Base-by-base conservation (phyloP, 352 stramenopile species). In the Pythium sp. region DNA sequence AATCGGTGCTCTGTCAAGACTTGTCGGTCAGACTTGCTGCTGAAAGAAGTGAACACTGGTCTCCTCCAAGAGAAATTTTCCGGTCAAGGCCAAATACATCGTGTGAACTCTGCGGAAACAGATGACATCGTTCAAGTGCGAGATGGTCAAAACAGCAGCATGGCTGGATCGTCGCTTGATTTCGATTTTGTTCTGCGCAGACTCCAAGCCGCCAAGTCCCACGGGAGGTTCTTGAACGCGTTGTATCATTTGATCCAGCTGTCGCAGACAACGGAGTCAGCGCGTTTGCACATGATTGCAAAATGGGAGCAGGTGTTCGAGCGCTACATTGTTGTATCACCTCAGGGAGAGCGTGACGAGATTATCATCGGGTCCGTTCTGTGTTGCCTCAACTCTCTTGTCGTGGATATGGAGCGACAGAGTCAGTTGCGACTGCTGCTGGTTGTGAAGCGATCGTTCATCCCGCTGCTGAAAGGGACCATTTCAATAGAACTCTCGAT, bases 211-310 rank as follows among this genome's bases (percentile, higher is more conserved):
- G 84, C 82, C 12, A 72, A 79, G 38, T 90, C 84, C n/a, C 82
- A 90, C 58, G 73, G 73, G 1, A 82, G 75, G 28, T 93, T 86
- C 36, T 54, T 91, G 47, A 90, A 93, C 56, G 81, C 77, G 20
- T 14, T 91, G 4, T 93, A 91, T 54, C 72, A 86, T 49, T 62
- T 87, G 58, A 68, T 84, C 38, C 77, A 76, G 30, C 65, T 84
- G 1, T 80, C 77, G 7, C 43, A 69, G 43, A 73, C 71, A 38
- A 75, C 64, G 36, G 28, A 57, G 49, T 61, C 49, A 38, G 69
- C 70, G 8, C 68, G 81, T 4, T n/a, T 43, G 11, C 71, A 61
- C 5, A 70, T 90, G 43, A 65, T 73, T 9, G 20, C 46, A 1
- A 59, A 74, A 20, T 90, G 81, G 84, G 73, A 88, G 54, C 22